Evolutionary conservation across 495 filamentous ascomycete species (phyloP), one percentile per base, ranked within the genome.

Genomic region (Schizothecium vesticola): DNA sequence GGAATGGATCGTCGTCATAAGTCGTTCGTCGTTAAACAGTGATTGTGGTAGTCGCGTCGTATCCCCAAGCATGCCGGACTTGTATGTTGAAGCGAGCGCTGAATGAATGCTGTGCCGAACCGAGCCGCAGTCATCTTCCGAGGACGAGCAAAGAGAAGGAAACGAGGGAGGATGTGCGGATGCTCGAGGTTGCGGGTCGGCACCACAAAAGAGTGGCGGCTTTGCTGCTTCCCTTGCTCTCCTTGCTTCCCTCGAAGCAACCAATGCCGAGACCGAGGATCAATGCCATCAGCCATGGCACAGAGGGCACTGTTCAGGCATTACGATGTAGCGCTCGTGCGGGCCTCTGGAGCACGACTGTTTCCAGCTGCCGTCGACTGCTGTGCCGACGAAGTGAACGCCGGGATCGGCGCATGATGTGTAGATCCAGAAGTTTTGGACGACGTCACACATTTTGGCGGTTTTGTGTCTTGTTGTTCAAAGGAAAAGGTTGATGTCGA

Each of bases 341-440:
- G 90, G 90, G 21, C 88, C 84, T 63, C 84, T 82, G n/a, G 82
- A 70, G 72, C 90, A 92, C 63, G 84, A 82, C 29, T 80, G 80
- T 58, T 87, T 85, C 73, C 85, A 84, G 72, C 80, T 84, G 36
- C 88, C 89, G 69, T 93, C 90, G 61, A 88, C 73, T 8, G 83
- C 83, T 12, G 88, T 91, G 66, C 86, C 81, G 73, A 90, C 86
- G 76, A 91, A 90, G 78, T 93, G 90, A 19, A 84, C 80, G 63
- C 83, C 82, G 12, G 88, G 89, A 67, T 91, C 86, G 55, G 82
- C 78, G 72, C 90, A 93, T 23, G 83, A 82, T 65, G 87, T 89
- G 80, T 91, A 91, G 80, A 93, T 88, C 78, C 91, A 91, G 75
- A 87, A 91, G 77, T 90, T 91, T 72, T 89, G 90, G 77, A 86